Base-by-base conservation (phyloP, 116 monocot genomes). In the Thalassia testudinum region DNA sequence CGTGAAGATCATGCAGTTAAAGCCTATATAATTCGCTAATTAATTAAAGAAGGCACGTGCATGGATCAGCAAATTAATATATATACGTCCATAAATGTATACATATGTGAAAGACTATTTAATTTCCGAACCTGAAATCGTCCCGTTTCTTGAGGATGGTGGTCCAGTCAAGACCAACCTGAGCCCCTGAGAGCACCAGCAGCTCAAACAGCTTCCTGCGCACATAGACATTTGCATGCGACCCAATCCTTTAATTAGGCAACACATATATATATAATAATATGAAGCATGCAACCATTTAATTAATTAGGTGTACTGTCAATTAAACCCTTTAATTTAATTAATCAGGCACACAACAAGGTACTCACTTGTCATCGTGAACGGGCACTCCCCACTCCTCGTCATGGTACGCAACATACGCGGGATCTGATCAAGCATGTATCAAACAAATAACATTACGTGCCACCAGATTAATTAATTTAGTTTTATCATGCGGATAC, bases 321-420 rank as follows among this genome's bases (percentile, higher is more conserved):
- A n/a, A n/a, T n/a, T n/a, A n/a, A n/a, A n/a, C n/a, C n/a, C n/a
- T n/a, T n/a, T n/a, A n/a, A n/a, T n/a, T n/a, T n/a, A n/a, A n/a
- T n/a, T n/a, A n/a, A n/a, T n/a, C n/a, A n/a, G n/a, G n/a, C n/a
- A n/a, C n/a, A n/a, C 10, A 3, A 10, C 30, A 34, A 34, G 10
- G 3, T 45, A 47, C 69, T 75, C 43, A 87, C 93, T 67, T 78
- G 74, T 84, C 84, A 60, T 87, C 81, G 61, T 85, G 87, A 43
- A 83, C 76, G 43, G 92, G 87, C 42, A 81, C 83, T 66, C 87
- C 87, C 87, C 87, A 87, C 47, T 95, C 85, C 22, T 87, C 69
- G 47, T 93, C 93, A 70, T 93, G 93, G 87, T 87, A 93, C 1
- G 73, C 78, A 59, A 86, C 69, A 54, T 72, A 93, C 14, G 81